Evolutionary conservation across 1,284 basidiomycete species (phyloP).

Genomic region (Sanghuangporus weigelae): DNA sequence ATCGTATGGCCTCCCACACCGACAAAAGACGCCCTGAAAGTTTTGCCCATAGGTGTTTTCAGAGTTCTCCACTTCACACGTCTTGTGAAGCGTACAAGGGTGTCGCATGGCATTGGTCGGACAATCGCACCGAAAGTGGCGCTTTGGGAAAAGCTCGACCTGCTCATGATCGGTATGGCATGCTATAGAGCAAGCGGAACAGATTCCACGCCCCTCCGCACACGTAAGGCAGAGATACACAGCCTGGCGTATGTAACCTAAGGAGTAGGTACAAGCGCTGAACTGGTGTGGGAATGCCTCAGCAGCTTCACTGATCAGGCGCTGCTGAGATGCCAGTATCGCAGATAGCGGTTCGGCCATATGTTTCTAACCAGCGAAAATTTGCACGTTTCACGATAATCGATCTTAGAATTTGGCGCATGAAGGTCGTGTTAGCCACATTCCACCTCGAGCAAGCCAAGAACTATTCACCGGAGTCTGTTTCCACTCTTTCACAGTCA

Average conservation of each 20-base stretch:
- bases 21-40: constrained; percentile 62
- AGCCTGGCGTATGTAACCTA: constrained; percentile 44
- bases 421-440: neutral
- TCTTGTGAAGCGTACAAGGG: constrained; percentile 55
- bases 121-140: constrained; percentile 76
- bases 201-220: constrained; percentile 50
- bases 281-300: constrained; percentile 25
- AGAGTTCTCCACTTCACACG: constrained; percentile 46
- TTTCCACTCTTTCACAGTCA: neutral
- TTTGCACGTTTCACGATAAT: neutral
- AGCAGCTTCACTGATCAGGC: constrained; percentile 22
- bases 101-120: constrained; percentile 58
- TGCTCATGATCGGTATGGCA: constrained; percentile 81
- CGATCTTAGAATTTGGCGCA: neutral
- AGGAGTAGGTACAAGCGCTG: constrained; percentile 24
- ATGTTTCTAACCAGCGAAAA: neutral
- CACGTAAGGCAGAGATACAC: constrained; percentile 75
- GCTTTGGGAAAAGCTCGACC: constrained; percentile 78
- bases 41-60: constrained; percentile 67
- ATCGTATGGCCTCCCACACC: constrained; percentile 66
- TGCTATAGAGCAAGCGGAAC: constrained; percentile 75
- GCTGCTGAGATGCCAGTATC: constrained; percentile 16
- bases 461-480: neutral
- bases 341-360: constrained; percentile 11
- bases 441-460: neutral